phyloP scores from a whole-genome alignment of 495 filamentous ascomycete genomes.

The Viridothelium virens region DNA sequence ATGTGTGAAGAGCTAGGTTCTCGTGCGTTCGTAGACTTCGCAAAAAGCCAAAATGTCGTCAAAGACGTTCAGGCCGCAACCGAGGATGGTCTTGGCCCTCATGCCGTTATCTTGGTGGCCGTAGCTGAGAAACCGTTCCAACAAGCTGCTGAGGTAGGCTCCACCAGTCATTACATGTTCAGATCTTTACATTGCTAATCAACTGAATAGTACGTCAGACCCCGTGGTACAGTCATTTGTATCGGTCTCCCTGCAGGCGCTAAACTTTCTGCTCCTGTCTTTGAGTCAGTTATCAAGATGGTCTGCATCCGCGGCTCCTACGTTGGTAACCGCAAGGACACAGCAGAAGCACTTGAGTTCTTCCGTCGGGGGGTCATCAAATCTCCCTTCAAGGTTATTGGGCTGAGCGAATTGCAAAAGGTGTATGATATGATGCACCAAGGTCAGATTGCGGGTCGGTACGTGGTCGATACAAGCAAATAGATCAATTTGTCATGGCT shows the following conservation, averaged over 20 bases:
- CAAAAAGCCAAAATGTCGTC: slow-evolving; percentile 63
- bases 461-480: slow-evolving; percentile 68
- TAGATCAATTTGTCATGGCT: slow-evolving; percentile 24
- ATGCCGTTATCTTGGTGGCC: slow-evolving; percentile 80
- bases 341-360: slow-evolving; percentile 80
- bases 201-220: slow-evolving; percentile 57
- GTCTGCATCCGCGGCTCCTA: slow-evolving; percentile 89
- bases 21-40: slow-evolving; percentile 69
- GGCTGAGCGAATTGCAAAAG: slow-evolving; percentile 65
- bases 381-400: slow-evolving; percentile 74
- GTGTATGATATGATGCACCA: slow-evolving; percentile 56
- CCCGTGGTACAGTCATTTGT: slow-evolving; percentile 68
- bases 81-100: slow-evolving; percentile 70
- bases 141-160: slow-evolving; percentile 59
- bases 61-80: slow-evolving; percentile 72
- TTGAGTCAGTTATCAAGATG: slow-evolving; percentile 79
- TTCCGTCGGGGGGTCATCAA: slow-evolving; percentile 75
- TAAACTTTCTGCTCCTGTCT: slow-evolving; percentile 72
- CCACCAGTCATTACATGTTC: neutral
- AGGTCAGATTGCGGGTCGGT: slow-evolving; percentile 76
- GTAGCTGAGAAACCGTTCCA: slow-evolving; percentile 88
- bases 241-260: slow-evolving; percentile 79
- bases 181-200: slow-evolving; percentile 5
- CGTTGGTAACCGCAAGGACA: slow-evolving; percentile 83
- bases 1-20: slow-evolving; percentile 65